A percentile compares a stretch with the other conserved stretches of the same genome.
phyloP scores from a whole-genome alignment of 1,284 basidiomycete species.

The Microbotryum scabiosae region DNA sequence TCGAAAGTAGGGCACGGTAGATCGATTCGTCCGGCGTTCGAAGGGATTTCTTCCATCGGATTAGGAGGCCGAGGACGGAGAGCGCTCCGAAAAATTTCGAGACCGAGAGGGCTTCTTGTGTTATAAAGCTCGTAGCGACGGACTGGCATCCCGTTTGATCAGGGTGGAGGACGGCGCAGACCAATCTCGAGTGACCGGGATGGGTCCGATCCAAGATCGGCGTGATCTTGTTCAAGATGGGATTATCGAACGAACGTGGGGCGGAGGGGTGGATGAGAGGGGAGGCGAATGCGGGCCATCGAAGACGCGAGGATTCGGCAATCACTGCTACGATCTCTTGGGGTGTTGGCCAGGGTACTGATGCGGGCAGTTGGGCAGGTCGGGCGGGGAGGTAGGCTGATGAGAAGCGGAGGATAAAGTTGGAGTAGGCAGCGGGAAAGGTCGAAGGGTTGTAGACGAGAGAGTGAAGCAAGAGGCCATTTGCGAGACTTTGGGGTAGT shows the following conservation, averaged over 20 bases:
- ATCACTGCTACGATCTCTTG: background rate
- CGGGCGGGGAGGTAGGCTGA: slow-evolving; percentile 1
- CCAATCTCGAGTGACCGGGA: background rate
- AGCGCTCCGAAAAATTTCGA: slow-evolving; percentile 7
- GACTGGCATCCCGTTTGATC: background rate
- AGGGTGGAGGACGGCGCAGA: slow-evolving; percentile 9
- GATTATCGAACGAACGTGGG: background rate
- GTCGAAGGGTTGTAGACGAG: slow-evolving; percentile 3
- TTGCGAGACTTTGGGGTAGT: background rate
- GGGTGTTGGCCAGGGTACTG: background rate
- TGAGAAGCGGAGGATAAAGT: slow-evolving; percentile 5
- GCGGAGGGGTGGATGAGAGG: slow-evolving; percentile 1
- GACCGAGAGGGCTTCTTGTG: background rate
- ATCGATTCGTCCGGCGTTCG: background rate
- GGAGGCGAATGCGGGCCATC: background rate
- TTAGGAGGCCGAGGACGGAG: background rate
- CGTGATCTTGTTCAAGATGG: background rate
- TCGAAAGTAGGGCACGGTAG: background rate
- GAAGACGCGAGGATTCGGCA: background rate
- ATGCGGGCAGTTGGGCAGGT: background rate
- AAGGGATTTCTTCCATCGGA: slow-evolving; percentile 4
- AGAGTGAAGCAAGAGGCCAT: slow-evolving; percentile 5
- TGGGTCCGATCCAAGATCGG: slow-evolving; percentile 5
- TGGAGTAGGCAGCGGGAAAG: slow-evolving; percentile 3
- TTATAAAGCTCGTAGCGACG: background rate